These are phyloP conservation scores for Kodamaea ohmeri DNA, from an alignment of 1,139 yeast species.

Conservation along the genomic window DNA sequence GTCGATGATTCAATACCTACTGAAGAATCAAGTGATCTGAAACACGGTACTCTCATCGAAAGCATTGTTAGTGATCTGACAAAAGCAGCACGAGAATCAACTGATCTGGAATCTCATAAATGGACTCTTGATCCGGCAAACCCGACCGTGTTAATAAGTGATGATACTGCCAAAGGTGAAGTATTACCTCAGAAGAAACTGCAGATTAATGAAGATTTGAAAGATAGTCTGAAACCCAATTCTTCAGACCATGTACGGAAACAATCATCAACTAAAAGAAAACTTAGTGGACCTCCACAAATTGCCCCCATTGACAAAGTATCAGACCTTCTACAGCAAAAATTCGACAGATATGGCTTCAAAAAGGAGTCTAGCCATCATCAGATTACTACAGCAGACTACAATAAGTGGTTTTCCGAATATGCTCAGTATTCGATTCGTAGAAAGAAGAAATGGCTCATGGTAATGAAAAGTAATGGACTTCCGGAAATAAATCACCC, in stretches of 20 bases:
- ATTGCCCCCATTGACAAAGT: background rate
- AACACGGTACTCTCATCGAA: background rate
- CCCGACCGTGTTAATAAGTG: background rate
- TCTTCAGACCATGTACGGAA: too few relatives aligned
- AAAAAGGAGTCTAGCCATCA: slow-evolving; percentile 55
- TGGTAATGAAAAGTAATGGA: slow-evolving; percentile 65
- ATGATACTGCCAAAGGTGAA: background rate
- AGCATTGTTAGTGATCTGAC: slow-evolving; percentile 1
- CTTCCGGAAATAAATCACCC: slow-evolving; percentile 38
- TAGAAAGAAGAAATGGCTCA: slow-evolving; percentile 74
- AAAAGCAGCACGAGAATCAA: background rate
- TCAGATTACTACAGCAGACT: slow-evolving; percentile 50
- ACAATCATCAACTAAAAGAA: background rate
- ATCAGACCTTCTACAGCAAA: slow-evolving; percentile 4
- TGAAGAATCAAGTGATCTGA: background rate
- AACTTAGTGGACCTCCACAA: background rate
- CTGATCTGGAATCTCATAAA: background rate
- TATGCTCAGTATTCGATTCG: slow-evolving; percentile 63
- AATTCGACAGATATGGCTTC: slow-evolving; percentile 82
- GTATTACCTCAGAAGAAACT: too few relatives aligned
- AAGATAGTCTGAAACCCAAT: background rate
- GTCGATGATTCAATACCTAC: background rate
- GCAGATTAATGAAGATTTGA: background rate
- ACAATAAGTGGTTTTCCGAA: slow-evolving; percentile 69
- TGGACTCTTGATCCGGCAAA: slow-evolving; percentile 2